Evolutionary conservation across 306 rosid species (phyloP), one percentile per base, ranked within the genome.

Genomic region (Hippophae rhamnoides): DNA sequence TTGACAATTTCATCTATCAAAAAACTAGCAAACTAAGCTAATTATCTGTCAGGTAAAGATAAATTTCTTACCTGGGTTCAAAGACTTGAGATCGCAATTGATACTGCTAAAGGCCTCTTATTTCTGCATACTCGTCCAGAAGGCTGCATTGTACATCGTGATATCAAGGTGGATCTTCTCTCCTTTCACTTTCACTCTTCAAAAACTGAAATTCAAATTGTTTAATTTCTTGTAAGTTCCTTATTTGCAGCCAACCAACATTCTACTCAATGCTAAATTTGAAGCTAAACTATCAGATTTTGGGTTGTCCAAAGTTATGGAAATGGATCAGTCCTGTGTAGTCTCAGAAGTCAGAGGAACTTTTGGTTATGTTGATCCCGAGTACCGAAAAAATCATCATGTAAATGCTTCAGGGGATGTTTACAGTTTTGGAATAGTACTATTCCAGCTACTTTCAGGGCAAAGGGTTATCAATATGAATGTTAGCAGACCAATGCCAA

Each of bases 321-420:
- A 75, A 4, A 25, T 53, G 13, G 84, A 62, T 23, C 90, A 84
- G 60, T 84, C 86, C 42, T 61, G 70, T 42, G 95, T 75, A 65
- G 79, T 80, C 74, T 81, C 90, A 3, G 90, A 84, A 74, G 90
- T 84, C 43, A 77, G 90, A 72, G 86, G 90, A 65, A 81, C 90
- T 55, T 79, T 81, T 46, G 84, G 95, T 59, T 86, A 84, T 58
- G 84, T 77, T 2, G 90, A 86, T 71, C 90, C 95, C 13, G 90
- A 81, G 64, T 81, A 77, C 57, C 38, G 78, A 58, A 50, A n/a
- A 68, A 77, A 75, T 60, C 86, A 62, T 81, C 95, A 57, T 44
- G 90, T 86, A 61, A 83, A 84, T 63, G 74, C 84, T 64, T 76
- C 79, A 0, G 88, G 88, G 41, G 84, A 79, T 73, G 84, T 86